Percentiles rank a stretch among this genome's conserved stretches.
These are phyloP conservation scores for Saccharomycopsis fodiens DNA, from an alignment of 805 yeast species.

Conservation along the genomic window DNA sequence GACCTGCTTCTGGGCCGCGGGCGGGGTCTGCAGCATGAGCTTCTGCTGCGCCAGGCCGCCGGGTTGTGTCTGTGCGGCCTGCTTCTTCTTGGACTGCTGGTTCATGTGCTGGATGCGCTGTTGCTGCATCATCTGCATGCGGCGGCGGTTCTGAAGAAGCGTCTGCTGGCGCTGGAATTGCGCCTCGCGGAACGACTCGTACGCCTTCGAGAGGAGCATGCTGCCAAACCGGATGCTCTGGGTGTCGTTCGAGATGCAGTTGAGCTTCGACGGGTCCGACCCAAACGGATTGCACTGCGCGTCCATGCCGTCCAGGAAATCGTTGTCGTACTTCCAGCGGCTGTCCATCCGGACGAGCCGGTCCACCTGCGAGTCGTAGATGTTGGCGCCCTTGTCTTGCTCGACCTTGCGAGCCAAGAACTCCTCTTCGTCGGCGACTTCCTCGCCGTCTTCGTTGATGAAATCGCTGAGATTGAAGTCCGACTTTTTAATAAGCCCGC, in stretches of 20 bases:
- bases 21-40: conserved; percentile 5
- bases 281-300: conserved; percentile 45
- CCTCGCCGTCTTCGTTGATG: conserved; percentile 35
- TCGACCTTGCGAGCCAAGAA: conserved; percentile 5
- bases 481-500: conserved; percentile 37
- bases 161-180: conserved; percentile 61
- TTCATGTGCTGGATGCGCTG: conserved; percentile 23
- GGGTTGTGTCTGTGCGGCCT: conserved; percentile 27
- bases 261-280: conserved; percentile 75
- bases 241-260: conserved; percentile 76
- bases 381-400: conserved; percentile 28
- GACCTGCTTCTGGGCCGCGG: background rate
- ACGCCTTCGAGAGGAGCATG: conserved; percentile 81
- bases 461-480: conserved; percentile 29
- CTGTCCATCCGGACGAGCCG: conserved; percentile 43
- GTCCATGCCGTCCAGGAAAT: conserved; percentile 33
- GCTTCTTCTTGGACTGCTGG: conserved; percentile 22
- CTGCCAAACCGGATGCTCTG: conserved; percentile 89
- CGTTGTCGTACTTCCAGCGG: conserved; percentile 63
- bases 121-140: conserved; percentile 27
- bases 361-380: conserved; percentile 42
- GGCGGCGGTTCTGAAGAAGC: conserved; percentile 22
- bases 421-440: conserved; percentile 26
- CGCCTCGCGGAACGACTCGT: conserved; percentile 71
- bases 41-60: conserved; percentile 24